Conservation (phyloP, 306 rosid species). For the Canavalia ensiformis region DNA sequence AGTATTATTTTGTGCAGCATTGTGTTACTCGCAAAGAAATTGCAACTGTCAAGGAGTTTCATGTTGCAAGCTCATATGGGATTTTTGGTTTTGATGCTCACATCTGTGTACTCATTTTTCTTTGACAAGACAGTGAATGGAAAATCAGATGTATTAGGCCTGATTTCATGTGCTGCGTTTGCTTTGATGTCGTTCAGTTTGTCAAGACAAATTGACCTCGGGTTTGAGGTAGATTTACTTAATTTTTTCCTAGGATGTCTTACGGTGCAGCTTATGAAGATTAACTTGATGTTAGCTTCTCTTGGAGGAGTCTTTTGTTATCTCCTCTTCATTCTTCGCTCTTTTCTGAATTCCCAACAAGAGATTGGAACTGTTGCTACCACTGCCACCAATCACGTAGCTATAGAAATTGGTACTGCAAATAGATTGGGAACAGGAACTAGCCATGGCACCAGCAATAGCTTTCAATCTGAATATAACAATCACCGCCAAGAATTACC, state of each 20-base stretch:
- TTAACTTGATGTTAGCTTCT: constrained; percentile 37
- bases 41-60: constrained; percentile 37
- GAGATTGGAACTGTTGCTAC: neutral
- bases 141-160: constrained; percentile 41
- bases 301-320: constrained; percentile 37
- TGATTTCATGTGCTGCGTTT: constrained; percentile 29
- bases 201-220: constrained; percentile 42
- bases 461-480: neutral
- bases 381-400: neutral
- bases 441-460: neutral
- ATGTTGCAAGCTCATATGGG: constrained; percentile 35
- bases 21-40: constrained; percentile 36
- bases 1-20: constrained; percentile 30
- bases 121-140: constrained; percentile 29
- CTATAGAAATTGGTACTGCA: constrained; percentile 6
- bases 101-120: constrained; percentile 44
- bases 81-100: constrained; percentile 40
- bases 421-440: neutral
- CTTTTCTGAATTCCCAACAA: neutral
- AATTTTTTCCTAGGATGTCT: constrained; percentile 50
- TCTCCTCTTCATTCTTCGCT: constrained; percentile 33
- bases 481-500: neutral
- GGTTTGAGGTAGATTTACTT: constrained; percentile 44
- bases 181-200: constrained; percentile 47
- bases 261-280: constrained; percentile 44